Conservation (phyloP, 2,329 filamentous ascomycete species). For the Scopulariopsis brevicaulis region DNA sequence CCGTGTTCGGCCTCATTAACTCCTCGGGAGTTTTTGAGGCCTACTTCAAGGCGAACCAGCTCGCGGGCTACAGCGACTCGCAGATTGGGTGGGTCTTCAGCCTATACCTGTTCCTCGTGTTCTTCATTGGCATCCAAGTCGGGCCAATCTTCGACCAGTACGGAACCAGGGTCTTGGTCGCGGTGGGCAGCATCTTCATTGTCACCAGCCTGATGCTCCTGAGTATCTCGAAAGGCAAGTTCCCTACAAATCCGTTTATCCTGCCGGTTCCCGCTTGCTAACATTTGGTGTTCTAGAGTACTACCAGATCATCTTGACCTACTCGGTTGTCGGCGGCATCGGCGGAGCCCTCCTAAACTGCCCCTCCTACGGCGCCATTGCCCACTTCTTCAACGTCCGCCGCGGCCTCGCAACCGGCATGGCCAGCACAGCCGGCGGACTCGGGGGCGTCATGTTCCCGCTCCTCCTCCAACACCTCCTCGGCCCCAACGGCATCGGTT, state of each 20-base stretch:
- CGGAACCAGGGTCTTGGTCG: conserved; percentile 58
- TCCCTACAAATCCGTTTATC: neutral
- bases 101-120: conserved; percentile 69
- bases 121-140: conserved; percentile 72
- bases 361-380: conserved; percentile 61
- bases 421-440: conserved; percentile 58
- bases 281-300: conserved; percentile 32
- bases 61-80: conserved; percentile 53
- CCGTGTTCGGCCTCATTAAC: conserved; percentile 63
- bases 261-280: neutral
- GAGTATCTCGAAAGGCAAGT: conserved; percentile 49
- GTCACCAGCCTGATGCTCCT: conserved; percentile 53
- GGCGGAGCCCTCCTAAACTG: conserved; percentile 70
- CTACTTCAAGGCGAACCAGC: conserved; percentile 62
- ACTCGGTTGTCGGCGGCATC: conserved; percentile 61
- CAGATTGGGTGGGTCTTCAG: conserved; percentile 81
- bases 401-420: conserved; percentile 70
- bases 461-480: conserved; percentile 33
- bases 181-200: conserved; percentile 49
- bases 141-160: conserved; percentile 72
- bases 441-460: conserved; percentile 57
- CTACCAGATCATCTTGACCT: conserved; percentile 72
- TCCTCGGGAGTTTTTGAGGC: conserved; percentile 67
- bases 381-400: conserved; percentile 64
- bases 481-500: conserved; percentile 30